Percentiles rank a stretch among this genome's conserved stretches.
These are phyloP conservation scores for Penicillium sp. DNA, from an alignment of 2,329 filamentous ascomycete species.

Conservation along the genomic window DNA sequence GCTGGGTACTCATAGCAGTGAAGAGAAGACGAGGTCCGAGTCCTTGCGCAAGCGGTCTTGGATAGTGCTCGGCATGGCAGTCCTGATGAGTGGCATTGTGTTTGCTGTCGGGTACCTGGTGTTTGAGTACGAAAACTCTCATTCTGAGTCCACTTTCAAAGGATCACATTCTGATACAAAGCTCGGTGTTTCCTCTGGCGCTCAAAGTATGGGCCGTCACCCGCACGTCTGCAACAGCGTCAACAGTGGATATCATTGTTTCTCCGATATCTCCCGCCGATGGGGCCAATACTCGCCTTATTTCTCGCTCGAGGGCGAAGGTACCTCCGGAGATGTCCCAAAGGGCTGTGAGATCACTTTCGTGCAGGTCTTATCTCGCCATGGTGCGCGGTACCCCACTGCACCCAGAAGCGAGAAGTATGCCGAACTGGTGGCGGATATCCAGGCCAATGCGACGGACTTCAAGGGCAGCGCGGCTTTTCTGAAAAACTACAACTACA, in stretches of 20 bases:
- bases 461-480: constrained; percentile 66
- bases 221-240: constrained; percentile 49
- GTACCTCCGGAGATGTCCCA: constrained; percentile 59
- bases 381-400: constrained; percentile 80
- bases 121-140: constrained; percentile 8
- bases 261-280: constrained; percentile 56
- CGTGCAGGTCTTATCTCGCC: constrained; percentile 74
- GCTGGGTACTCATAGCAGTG: background rate
- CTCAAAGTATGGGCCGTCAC: background rate
- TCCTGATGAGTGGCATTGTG: constrained; percentile 5
- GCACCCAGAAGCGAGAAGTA: constrained; percentile 62
- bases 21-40: background rate
- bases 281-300: constrained; percentile 91
- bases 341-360: constrained; percentile 70
- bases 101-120: constrained; percentile 8
- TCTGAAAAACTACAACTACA: constrained; percentile 66
- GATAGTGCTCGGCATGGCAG: background rate
- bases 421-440: constrained; percentile 57
- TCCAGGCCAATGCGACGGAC: constrained; percentile 54
- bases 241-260: constrained; percentile 59
- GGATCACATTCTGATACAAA: background rate
- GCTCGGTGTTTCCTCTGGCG: background rate
- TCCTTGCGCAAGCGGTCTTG: constrained; percentile 1
- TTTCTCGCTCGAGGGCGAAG: constrained; percentile 59
- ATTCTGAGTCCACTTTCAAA: background rate